Conservation (phyloP, 2,329 filamentous ascomycete genomes). For the Byssothecium circinans region DNA sequence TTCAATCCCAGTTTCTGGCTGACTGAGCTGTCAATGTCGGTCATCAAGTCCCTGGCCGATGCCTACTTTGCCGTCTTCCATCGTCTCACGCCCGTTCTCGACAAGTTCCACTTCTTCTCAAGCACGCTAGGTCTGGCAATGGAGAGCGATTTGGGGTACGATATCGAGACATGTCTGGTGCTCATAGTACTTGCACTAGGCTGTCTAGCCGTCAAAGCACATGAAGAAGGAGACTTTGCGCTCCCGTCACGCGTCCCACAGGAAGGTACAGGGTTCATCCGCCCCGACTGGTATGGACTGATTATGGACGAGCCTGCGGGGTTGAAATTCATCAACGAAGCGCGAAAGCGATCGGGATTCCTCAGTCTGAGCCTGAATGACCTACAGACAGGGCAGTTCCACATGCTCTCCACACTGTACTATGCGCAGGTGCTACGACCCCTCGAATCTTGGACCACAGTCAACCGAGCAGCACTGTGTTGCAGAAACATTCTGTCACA, state of each 20-base stretch:
- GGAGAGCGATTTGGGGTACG: conserved; percentile 54
- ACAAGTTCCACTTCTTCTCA: conserved; percentile 55
- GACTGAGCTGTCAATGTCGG: conserved; percentile 50
- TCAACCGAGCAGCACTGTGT: conserved; percentile 55
- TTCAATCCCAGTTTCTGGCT: conserved; percentile 47
- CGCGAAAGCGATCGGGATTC: conserved; percentile 55
- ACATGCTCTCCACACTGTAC: conserved; percentile 55
- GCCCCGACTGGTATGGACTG: conserved; percentile 40
- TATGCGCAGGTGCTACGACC: conserved; percentile 57
- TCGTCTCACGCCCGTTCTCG: conserved; percentile 55
- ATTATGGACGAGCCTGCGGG: conserved; percentile 48
- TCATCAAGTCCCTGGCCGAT: conserved; percentile 56
- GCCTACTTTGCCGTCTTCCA: conserved; percentile 59
- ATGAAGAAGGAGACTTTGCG: conserved; percentile 54
- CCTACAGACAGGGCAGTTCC: conserved; percentile 56
- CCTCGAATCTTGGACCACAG: conserved; percentile 57
- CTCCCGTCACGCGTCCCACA: conserved; percentile 38
- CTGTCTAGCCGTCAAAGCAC: conserved; percentile 52
- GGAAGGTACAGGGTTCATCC: conserved; percentile 22
- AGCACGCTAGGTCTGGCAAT: conserved; percentile 54
- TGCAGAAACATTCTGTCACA: conserved; percentile 54
- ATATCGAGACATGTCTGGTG: conserved; percentile 56
- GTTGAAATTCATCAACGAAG: conserved; percentile 58
- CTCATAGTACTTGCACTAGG: conserved; percentile 56
- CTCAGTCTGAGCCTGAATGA: conserved; percentile 53